These are phyloP conservation scores for Phytophthora sp. DNA, from an alignment of 352 stramenopile species.

Conservation along the genomic window DNA sequence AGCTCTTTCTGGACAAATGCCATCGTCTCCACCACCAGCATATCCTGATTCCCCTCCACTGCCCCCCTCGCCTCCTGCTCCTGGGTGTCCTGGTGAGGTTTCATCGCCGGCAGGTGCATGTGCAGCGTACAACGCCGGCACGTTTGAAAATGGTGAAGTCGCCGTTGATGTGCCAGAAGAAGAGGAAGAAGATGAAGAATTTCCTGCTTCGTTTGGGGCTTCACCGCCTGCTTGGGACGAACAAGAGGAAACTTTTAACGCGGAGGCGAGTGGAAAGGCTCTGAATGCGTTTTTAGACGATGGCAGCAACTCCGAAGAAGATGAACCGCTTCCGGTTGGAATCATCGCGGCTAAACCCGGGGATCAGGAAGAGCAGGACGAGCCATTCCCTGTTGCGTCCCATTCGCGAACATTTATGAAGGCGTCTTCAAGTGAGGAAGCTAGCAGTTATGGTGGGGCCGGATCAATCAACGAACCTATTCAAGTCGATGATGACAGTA, in stretches of 20 bases:
- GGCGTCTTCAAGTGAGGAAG: background rate
- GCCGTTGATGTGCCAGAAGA: conserved; percentile 33
- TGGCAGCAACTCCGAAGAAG: conserved; percentile 64
- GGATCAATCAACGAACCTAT: conserved; percentile 29
- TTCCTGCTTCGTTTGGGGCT: conserved; percentile 56
- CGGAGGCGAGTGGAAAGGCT: conserved; percentile 64
- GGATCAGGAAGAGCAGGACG: conserved; percentile 37
- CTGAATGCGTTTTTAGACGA: conserved; percentile 81
- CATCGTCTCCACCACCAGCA: conserved; percentile 11
- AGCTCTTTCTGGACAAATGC: conserved; percentile 5
- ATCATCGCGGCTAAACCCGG: conserved; percentile 22
- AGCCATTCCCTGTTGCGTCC: conserved; percentile 34
- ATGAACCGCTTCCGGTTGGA: conserved; percentile 59
- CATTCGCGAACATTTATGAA: background rate
- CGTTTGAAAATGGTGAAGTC: conserved; percentile 19
- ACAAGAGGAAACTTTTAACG: conserved; percentile 50
- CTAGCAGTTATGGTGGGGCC: background rate
- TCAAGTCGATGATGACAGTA: conserved; percentile 29
- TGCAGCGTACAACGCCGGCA: background rate
- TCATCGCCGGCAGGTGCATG: conserved; percentile 10
- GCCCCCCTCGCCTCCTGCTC: conserved; percentile 38
- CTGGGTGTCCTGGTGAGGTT: conserved; percentile 20
- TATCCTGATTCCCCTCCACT: conserved; percentile 45
- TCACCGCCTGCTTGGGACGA: conserved; percentile 39
- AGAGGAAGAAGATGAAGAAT: conserved; percentile 82